Conservation (phyloP, 1,139 yeast species). For the Yamadazyma kanchanaburiensis region DNA sequence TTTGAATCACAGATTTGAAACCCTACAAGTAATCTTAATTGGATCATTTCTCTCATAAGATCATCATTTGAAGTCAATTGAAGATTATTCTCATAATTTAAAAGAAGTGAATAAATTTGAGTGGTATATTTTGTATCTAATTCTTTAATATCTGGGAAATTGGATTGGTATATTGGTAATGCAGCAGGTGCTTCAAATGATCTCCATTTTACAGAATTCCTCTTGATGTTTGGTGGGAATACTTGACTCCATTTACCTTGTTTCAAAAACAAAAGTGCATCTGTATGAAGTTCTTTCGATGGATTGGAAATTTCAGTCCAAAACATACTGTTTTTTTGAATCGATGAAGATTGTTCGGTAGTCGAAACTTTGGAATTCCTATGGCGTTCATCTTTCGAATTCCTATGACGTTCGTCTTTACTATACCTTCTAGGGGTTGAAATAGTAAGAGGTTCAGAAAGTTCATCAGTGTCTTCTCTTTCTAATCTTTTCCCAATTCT, state of each 20-base stretch:
- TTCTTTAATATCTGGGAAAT: slow-evolving; percentile 69
- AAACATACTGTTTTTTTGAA: slow-evolving; percentile 19
- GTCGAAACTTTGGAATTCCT: too few relatives aligned
- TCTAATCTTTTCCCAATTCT: slow-evolving; percentile 6
- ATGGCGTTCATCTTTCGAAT: too few relatives aligned
- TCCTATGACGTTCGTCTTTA: too few relatives aligned
- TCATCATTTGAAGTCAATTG: slow-evolving; percentile 56
- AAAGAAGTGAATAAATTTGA: slow-evolving; percentile 61
- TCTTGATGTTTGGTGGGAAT: slow-evolving; percentile 65
- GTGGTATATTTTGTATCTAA: slow-evolving; percentile 61
- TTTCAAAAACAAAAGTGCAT: slow-evolving; percentile 37
- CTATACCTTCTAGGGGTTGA: too few relatives aligned
- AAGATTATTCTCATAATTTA: slow-evolving; percentile 51
- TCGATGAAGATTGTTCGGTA: slow-evolving; percentile 9
- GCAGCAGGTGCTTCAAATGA: slow-evolving; percentile 93
- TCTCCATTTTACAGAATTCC: slow-evolving; percentile 82
- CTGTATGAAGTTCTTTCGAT: slow-evolving; percentile 52
- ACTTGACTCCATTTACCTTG: slow-evolving; percentile 80
- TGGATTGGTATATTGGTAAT: slow-evolving; percentile 73
- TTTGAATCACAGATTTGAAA: slow-evolving; percentile 85
- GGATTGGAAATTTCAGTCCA: slow-evolving; percentile 76
- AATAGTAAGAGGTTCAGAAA: slow-evolving; percentile 5
- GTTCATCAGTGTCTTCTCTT: slow-evolving; percentile 4
- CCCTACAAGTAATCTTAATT: slow-evolving; percentile 76
- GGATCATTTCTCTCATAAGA: slow-evolving; percentile 83